Base-by-base conservation (phyloP, 176 grass and related monocot species). In the Thalia dealbata region DNA sequence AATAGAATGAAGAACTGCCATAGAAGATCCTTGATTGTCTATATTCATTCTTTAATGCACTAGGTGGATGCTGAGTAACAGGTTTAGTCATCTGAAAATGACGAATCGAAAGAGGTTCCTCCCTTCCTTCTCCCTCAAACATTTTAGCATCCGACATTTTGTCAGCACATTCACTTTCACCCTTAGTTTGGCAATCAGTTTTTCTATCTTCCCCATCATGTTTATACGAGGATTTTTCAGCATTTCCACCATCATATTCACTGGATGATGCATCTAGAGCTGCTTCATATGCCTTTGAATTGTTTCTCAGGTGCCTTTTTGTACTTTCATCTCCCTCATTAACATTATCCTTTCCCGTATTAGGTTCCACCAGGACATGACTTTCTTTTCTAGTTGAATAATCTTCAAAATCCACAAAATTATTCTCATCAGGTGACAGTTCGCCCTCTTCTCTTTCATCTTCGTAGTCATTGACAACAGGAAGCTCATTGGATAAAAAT, bases 391-490 rank as follows among this genome's bases (percentile, higher is more conserved):
- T 67, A 19, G 71, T 62, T 19, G 23, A 9, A 12, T 64, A 70
- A 78, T 84, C 84, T 79, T 91, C 86, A 19, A 90, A 86, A 75
- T 85, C 82, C 54, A 88, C 82, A 76, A 90, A 90, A 75, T 79
- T 86, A 43, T 90, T 85, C 75, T 90, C 92, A 75, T 90, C 93
- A 54, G 93, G 93, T 0, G 93, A 96, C 76, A 96, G 81, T 80
- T 96, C 93, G 26, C 93, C 93, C 77, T 96, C 93, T 72, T 96
- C 93, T 82, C 93, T 85, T 85, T 92, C 93, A 75, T 88, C 81
- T 81, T 92, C 92, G 10, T 48, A 82, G 50, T 76, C 71, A 75
- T 80, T 82, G 74, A 84, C 26, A 10, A 46, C 22, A 54, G 85
- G 61, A 78, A 67, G 65, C 83, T 91, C 82, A 81, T 72, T 78